phyloP scores from a whole-genome alignment of 192 early-diverging fungal genomes.

The Backusella mclennaniae region DNA sequence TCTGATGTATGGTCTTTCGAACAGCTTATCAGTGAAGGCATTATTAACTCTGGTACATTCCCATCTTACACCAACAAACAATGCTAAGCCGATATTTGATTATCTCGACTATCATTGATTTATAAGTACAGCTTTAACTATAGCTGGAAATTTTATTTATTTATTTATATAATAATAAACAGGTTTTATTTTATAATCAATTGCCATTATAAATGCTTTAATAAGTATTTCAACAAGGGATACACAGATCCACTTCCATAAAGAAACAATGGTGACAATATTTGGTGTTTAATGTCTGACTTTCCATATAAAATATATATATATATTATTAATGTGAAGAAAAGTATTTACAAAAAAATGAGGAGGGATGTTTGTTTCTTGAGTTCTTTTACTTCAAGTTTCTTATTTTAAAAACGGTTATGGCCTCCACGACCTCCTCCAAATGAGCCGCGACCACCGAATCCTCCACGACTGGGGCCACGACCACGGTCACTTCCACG shows the following conservation, averaged over 20 bases:
- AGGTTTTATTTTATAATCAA: neutral
- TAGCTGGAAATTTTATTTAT: too few relatives aligned
- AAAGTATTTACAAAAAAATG: conserved; percentile 6
- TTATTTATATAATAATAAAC: neutral
- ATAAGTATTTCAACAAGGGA: neutral
- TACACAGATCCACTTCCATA: neutral
- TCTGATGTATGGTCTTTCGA: conserved; percentile 30
- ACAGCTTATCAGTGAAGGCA: conserved; percentile 20
- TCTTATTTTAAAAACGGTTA: neutral
- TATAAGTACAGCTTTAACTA: neutral
- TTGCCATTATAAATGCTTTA: too few relatives aligned
- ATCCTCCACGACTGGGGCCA: neutral
- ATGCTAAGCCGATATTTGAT: conserved; percentile 13
- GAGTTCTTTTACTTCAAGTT: neutral
- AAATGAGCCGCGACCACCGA: neutral
- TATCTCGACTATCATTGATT: neutral
- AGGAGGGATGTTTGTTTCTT: neutral
- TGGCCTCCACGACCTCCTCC: neutral
- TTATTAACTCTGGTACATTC: conserved; percentile 28
- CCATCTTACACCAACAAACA: conserved; percentile 15
- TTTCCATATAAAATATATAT: conserved; percentile 1
- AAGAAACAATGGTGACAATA: neutral
- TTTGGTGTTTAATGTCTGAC: neutral
- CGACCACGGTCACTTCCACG: conserved; percentile 33
- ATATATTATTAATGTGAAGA: conserved; percentile 2